Percentiles rank a stretch among this genome's conserved stretches.
These are phyloP conservation scores for Cryptococcus wingfieldii DNA, from an alignment of 1,284 basidiomycete genomes.

Conservation along the genomic window DNA sequence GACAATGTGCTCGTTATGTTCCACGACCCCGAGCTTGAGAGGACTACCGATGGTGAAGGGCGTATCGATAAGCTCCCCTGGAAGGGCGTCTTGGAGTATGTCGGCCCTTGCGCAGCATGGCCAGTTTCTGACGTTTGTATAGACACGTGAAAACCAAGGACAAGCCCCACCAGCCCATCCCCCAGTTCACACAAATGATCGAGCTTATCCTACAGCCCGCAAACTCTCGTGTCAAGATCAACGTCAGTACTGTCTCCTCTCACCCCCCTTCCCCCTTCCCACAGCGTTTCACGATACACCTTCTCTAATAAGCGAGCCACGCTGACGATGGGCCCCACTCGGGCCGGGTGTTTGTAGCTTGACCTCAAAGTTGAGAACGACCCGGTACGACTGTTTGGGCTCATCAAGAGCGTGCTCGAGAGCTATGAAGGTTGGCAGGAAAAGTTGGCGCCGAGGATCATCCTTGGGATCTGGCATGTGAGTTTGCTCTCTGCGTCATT, in stretches of 20 bases:
- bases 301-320: constrained; percentile 34
- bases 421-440: constrained; percentile 71
- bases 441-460: constrained; percentile 77
- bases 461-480: constrained; percentile 62
- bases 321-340: constrained; percentile 67
- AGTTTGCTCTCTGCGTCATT: constrained; percentile 11
- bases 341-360: constrained; percentile 36
- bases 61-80: constrained; percentile 53
- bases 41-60: constrained; percentile 57
- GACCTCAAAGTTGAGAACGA: constrained; percentile 80
- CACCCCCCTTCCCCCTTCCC: constrained; percentile 62
- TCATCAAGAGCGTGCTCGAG: constrained; percentile 75
- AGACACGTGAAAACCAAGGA: constrained; percentile 72
- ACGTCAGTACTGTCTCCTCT: constrained; percentile 55
- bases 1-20: constrained; percentile 93
- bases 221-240: constrained; percentile 70
- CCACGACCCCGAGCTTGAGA: constrained; percentile 70
- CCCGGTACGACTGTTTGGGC: constrained; percentile 75
- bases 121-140: neutral
- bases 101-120: neutral
- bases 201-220: constrained; percentile 66
- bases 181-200: constrained; percentile 78
- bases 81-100: constrained; percentile 46
- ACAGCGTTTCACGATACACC: neutral
- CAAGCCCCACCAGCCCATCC: constrained; percentile 77